Base-by-base conservation (phyloP, 116 monocot genomes). In the Papilionanthe hybrid region DNA sequence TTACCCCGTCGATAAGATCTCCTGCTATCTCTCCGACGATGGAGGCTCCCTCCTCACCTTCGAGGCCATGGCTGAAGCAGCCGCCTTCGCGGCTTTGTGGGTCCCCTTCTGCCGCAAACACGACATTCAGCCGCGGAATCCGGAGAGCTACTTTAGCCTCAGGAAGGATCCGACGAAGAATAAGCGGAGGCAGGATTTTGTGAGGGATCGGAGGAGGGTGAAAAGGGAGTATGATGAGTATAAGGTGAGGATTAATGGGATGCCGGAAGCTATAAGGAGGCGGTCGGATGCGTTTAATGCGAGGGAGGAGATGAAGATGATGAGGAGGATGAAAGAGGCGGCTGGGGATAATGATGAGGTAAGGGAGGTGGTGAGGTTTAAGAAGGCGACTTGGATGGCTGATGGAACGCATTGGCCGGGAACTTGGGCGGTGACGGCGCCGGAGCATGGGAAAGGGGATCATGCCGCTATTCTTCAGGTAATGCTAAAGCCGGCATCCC, bases 11-110 rank as follows among this genome's bases (percentile, higher is more conserved):
- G 65, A 65, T 12, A 22, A 27, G 65, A 7, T 65, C 25, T 22
- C 65, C 11, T 65, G 65, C 65, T 65, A 65, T 11, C 65, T 65
- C 65, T 65, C 65, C 27, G 65, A 65, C 65, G 65, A 65, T 8
- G 65, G 65, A 23, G 65, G 65, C 22, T 65, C 65, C 65, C 65
- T 65, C 7, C 65, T 65, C 65, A 65, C 65, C 65, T 65, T 93
- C 77, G 95, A 95, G 84, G 91, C 95, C 30, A 95, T 95, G 93
- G 95, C 95, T 17, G 95, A 95, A 79, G 95, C 95, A 0, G 95
- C 95, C 29, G 91, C 91, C 72, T 95, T 95, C 72, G 93, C 95
- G 0, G 85, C 86, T 37, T 30, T 86, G 1, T 95, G 95, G 95
- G 95, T 93, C n/a, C 95, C 95, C 2, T 95, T 95, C 84, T 95